Evolutionary conservation across 345 rosid genomes (phyloP).

Genomic region (Melaleuca quinquenervia): DNA sequence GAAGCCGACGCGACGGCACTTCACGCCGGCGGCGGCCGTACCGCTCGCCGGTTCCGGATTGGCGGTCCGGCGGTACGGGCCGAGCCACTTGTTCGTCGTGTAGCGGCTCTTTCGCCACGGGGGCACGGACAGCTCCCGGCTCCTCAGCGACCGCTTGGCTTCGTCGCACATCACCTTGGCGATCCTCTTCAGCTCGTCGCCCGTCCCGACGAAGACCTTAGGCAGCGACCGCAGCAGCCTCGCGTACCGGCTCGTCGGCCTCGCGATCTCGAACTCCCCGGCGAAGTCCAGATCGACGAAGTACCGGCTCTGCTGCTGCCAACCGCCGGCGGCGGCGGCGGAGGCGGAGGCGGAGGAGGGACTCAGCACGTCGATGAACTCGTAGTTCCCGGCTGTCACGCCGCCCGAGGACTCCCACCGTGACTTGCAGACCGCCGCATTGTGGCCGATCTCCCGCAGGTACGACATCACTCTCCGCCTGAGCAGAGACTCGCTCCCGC

Average conservation of each 20-base stretch:
- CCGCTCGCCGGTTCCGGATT: conserved; percentile 23
- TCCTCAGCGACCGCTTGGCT: conserved; percentile 55
- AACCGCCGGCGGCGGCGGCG: background rate
- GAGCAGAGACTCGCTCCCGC: conserved; percentile 19
- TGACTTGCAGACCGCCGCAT: conserved; percentile 87
- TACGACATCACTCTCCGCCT: conserved; percentile 49
- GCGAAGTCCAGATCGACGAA: conserved; percentile 72
- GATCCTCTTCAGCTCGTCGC: conserved; percentile 54
- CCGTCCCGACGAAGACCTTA: conserved; percentile 39
- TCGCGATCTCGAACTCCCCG: conserved; percentile 67
- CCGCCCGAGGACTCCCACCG: conserved; percentile 64
- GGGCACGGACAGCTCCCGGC: conserved; percentile 50
- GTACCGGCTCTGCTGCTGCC: conserved; percentile 24
- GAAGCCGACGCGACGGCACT: background rate
- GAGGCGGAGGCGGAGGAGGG: background rate
- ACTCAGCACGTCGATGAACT: conserved; percentile 58
- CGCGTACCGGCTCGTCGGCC: conserved; percentile 56
- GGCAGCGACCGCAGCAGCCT: conserved; percentile 38
- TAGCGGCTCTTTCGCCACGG: conserved; percentile 92
- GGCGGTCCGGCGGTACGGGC: conserved; percentile 50
- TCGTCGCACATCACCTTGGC: conserved; percentile 43
- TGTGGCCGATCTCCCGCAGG: conserved; percentile 55
- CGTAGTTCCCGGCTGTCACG: conserved; percentile 51
- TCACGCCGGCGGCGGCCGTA: background rate
- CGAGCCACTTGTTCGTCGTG: conserved; percentile 86